These are phyloP conservation scores for Yamadazyma paraphyllophila DNA, from an alignment of 805 yeast species.

Conservation along the genomic window DNA sequence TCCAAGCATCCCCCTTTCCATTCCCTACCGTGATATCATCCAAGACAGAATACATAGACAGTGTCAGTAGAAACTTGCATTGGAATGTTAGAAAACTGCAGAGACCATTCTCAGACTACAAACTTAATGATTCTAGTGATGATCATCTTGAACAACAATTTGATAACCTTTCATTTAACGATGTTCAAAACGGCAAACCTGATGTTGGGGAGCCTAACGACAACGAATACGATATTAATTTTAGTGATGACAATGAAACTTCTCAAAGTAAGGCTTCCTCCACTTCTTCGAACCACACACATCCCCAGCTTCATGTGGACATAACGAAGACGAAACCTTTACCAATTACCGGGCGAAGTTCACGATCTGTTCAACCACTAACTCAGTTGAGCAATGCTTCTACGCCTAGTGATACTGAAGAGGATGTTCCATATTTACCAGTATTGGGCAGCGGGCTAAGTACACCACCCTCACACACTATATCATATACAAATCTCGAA, in stretches of 20 bases:
- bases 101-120: conserved; percentile 54
- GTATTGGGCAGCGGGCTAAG: conserved; percentile 27
- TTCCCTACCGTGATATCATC: conserved; percentile 88
- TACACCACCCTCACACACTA: conserved; percentile 27
- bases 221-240: conserved; percentile 36
- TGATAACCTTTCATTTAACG: conserved; percentile 6
- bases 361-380: background rate
- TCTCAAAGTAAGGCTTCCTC: background rate
- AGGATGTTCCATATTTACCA: conserved; percentile 28
- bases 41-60: conserved; percentile 75
- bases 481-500: conserved; percentile 23
- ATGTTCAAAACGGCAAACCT: background rate
- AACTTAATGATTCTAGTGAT: conserved; percentile 13
- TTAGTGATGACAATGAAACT: conserved; percentile 23
- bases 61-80: conserved; percentile 80
- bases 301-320: background rate
- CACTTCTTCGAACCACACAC: background rate
- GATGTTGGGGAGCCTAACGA: conserved; percentile 5
- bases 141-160: conserved; percentile 12
- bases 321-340: background rate
- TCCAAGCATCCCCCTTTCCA: conserved; percentile 84
- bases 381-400: conserved; percentile 1
- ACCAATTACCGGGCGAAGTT: background rate
- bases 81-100: conserved; percentile 94
- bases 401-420: conserved; percentile 20